Conservation (phyloP, 78 protist species). For the Cavenderia fasciculata region DNA sequence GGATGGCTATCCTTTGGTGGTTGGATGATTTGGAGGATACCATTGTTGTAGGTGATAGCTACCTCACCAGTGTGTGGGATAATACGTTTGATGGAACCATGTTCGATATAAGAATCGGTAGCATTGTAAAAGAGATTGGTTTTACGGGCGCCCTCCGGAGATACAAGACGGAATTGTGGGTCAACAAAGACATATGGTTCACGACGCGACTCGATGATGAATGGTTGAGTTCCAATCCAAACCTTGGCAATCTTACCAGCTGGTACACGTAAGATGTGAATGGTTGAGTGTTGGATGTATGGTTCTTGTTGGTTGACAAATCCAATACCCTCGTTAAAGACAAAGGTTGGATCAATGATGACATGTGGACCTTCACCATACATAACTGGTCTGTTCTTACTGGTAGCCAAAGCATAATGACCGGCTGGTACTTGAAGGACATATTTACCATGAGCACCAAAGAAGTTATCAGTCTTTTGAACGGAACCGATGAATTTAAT, state of each 20-base stretch:
- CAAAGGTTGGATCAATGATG: slow-evolving; percentile 21
- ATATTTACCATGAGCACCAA: slow-evolving; percentile 19
- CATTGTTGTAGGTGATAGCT: slow-evolving; percentile 55
- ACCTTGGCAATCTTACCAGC: slow-evolving; percentile 32
- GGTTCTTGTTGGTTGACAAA: slow-evolving; percentile 2
- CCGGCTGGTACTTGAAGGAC: slow-evolving; percentile 25
- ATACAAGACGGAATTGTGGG: slow-evolving; percentile 16
- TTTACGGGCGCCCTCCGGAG: slow-evolving; percentile 7
- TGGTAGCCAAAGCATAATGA: background rate
- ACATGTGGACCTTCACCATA: slow-evolving; percentile 44
- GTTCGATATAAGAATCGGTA: slow-evolving; percentile 3
- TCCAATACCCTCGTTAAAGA: background rate
- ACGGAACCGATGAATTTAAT: slow-evolving; percentile 2
- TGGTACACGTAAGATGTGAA: slow-evolving; percentile 1
- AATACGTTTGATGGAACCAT: slow-evolving; percentile 58
- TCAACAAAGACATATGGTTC: slow-evolving; percentile 44
- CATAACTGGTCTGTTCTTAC: slow-evolving; percentile 16
- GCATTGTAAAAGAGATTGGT: background rate
- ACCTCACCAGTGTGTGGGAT: slow-evolving; percentile 67
- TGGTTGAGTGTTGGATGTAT: slow-evolving; percentile 3
- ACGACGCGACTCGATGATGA: slow-evolving; percentile 10
- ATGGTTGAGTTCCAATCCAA: slow-evolving; percentile 27
- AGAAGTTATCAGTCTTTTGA: slow-evolving; percentile 4
- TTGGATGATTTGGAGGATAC: slow-evolving; percentile 31
- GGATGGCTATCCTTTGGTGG: slow-evolving; percentile 52